These are phyloP conservation scores for Magnaporthales sp. DNA, from an alignment of 2,329 filamentous ascomycete species.

Conservation along the genomic window DNA sequence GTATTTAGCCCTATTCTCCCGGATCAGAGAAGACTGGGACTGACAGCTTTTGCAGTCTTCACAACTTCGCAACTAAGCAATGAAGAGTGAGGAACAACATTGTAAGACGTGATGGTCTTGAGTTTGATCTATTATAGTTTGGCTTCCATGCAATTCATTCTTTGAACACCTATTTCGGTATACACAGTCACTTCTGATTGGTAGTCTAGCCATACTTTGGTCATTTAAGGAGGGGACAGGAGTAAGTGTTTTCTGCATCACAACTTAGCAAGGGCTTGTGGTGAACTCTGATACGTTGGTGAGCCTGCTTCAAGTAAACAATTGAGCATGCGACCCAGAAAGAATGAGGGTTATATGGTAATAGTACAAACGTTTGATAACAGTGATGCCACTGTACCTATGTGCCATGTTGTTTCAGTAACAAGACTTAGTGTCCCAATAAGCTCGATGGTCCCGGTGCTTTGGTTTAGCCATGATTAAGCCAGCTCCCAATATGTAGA, in stretches of 20 bases:
- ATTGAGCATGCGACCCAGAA: not conserved
- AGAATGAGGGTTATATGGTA: not conserved
- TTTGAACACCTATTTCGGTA: not conserved
- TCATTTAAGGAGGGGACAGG: not conserved
- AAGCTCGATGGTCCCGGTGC: too few species aligned
- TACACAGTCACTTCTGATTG: not conserved
- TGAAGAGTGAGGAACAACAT: not conserved
- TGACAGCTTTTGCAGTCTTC: not conserved
- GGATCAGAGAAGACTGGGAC: not conserved
- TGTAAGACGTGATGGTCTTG: not conserved
- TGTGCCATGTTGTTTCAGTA: not conserved
- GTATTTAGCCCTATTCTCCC: not conserved
- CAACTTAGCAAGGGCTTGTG: not conserved
- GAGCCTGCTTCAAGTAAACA: not conserved
- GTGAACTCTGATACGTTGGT: not conserved
- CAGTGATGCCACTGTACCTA: not conserved
- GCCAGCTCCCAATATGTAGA: not conserved
- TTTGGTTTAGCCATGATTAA: not conserved
- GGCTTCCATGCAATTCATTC: not conserved
- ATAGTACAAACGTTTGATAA: not conserved
- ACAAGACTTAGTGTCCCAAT: too few species aligned
- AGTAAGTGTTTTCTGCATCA: not conserved
- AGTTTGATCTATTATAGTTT: not conserved
- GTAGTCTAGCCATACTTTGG: not conserved
- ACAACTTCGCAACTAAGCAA: conserved; percentile 7